Percentiles rank a stretch among this genome's conserved stretches.
Evolutionary conservation across 2,329 filamentous ascomycete genomes (phyloP).

Genomic region (Pseudocercospora cruenta): DNA sequence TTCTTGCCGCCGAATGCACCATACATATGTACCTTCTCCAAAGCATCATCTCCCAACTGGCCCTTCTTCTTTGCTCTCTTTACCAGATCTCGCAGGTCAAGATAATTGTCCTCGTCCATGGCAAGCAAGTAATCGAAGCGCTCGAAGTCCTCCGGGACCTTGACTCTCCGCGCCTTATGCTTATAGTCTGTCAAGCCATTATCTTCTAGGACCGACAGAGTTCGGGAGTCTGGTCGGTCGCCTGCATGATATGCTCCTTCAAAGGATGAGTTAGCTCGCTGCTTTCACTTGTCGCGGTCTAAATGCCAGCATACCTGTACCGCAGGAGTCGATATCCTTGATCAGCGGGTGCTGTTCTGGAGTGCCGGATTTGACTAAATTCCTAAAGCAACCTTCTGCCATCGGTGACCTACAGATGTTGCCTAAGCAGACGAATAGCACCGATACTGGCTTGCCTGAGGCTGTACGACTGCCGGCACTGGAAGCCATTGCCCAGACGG

Average conservation of each 20-base stretch:
- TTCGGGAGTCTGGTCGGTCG: constrained; percentile 77
- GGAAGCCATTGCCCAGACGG: constrained; percentile 12
- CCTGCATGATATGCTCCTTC: constrained; percentile 75
- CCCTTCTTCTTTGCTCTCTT: constrained; percentile 52
- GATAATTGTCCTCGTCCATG: constrained; percentile 86
- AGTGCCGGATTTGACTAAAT: constrained; percentile 64
- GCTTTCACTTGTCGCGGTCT: too few relatives aligned
- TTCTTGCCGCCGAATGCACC: constrained; percentile 72
- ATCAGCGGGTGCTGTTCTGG: constrained; percentile 55
- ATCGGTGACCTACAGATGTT: constrained; percentile 95
- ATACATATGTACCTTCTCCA: constrained; percentile 64
- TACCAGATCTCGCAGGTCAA: constrained; percentile 66
- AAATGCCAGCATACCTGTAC: constrained; percentile 59
- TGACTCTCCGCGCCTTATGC: constrained; percentile 76
- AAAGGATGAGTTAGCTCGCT: not conserved
- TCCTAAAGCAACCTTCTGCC: constrained; percentile 90
- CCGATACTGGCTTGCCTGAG: constrained; percentile 56
- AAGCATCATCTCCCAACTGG: constrained; percentile 34
- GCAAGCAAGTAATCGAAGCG: constrained; percentile 91
- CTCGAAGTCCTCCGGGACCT: constrained; percentile 70
- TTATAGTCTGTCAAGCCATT: constrained; percentile 73
- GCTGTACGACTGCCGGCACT: not conserved
- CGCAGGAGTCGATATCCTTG: constrained; percentile 78
- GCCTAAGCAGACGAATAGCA: constrained; percentile 94
- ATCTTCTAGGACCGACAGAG: constrained; percentile 73